Evolutionary conservation across 2,329 filamentous ascomycete genomes (phyloP).

Genomic region (Hawksworthiomyces lignivorus): DNA sequence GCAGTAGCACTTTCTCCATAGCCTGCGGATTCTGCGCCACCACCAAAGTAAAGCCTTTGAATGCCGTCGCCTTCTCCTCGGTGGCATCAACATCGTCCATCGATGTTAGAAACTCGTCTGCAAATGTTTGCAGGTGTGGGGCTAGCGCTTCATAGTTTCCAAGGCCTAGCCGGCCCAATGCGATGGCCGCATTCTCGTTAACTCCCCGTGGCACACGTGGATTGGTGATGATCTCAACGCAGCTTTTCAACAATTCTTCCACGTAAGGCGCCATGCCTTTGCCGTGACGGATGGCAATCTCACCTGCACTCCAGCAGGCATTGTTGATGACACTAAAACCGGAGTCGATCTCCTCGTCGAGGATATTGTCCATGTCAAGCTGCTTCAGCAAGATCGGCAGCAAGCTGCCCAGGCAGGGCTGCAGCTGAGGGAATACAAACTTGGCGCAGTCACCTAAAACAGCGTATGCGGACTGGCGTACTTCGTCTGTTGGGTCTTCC

Average conservation of each 20-base stretch:
- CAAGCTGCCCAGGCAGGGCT: slow-evolving; percentile 63
- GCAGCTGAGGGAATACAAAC: slow-evolving; percentile 77
- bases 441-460: slow-evolving; percentile 91
- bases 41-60: slow-evolving; percentile 81
- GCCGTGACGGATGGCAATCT: slow-evolving; percentile 76
- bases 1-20: slow-evolving; percentile 76
- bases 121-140: slow-evolving; percentile 71
- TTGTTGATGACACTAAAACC: slow-evolving; percentile 95
- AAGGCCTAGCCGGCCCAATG: slow-evolving; percentile 78
- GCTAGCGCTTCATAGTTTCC: slow-evolving; percentile 70
- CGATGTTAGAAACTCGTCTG: slow-evolving; percentile 69
- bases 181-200: slow-evolving; percentile 89
- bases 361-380: slow-evolving; percentile 69
- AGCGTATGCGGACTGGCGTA: slow-evolving; percentile 92
- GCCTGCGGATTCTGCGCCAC: slow-evolving; percentile 82
- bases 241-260: slow-evolving; percentile 65
- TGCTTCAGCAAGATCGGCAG: slow-evolving; percentile 80
- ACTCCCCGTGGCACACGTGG: slow-evolving; percentile 79
- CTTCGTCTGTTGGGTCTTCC: slow-evolving; percentile 84
- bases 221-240: slow-evolving; percentile 77
- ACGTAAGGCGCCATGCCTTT: slow-evolving; percentile 70
- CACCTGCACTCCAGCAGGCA: slow-evolving; percentile 92
- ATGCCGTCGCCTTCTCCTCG: slow-evolving; percentile 89
- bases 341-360: slow-evolving; percentile 73
- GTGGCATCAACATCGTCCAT: slow-evolving; percentile 82